These are phyloP conservation scores for Podospora appendiculata DNA, from an alignment of 495 filamentous ascomycete genomes.

Conservation along the genomic window DNA sequence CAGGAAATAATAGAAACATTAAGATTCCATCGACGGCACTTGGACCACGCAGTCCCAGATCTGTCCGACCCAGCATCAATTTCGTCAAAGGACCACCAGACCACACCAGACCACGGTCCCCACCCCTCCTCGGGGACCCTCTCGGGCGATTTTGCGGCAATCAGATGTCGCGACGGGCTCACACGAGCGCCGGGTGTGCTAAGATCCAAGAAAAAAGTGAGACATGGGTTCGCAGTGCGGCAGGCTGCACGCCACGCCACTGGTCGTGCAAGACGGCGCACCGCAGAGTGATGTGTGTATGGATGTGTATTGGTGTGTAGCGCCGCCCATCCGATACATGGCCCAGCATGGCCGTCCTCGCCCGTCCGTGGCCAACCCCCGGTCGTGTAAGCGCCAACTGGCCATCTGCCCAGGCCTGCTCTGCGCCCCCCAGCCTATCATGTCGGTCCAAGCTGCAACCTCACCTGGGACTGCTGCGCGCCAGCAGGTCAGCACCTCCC, in stretches of 20 bases:
- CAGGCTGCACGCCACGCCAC: conserved; percentile 32
- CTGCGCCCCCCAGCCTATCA: conserved; percentile 38
- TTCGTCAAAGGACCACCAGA: background rate
- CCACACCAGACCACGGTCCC: conserved; percentile 24
- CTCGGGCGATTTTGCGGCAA: conserved; percentile 32
- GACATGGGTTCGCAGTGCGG: conserved; percentile 40
- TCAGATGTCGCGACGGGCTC: conserved; percentile 12
- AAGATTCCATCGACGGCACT: background rate
- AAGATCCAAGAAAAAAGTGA: conserved; percentile 37
- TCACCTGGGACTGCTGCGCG: conserved; percentile 20
- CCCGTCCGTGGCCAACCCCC: conserved; percentile 9
- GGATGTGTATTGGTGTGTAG: conserved; percentile 25
- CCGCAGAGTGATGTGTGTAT: background rate
- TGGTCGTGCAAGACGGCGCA: conserved; percentile 23
- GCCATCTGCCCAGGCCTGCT: conserved; percentile 19
- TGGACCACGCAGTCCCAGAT: background rate
- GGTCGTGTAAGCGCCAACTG: conserved; percentile 46
- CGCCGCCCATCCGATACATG: conserved; percentile 39
- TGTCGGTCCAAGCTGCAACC: conserved; percentile 20
- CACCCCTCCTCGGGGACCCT: conserved; percentile 38
- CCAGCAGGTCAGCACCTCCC: conserved; percentile 10
- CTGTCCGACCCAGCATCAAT: background rate
- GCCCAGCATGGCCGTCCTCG: conserved; percentile 9
- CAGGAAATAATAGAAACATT: conserved; percentile 6
- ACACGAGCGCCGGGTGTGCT: conserved; percentile 6